Percentiles rank a stretch among this genome's conserved stretches.
These are phyloP conservation scores for Davidsoniella neocaledoniae DNA, from an alignment of 2,329 filamentous ascomycete genomes.

Conservation along the genomic window DNA sequence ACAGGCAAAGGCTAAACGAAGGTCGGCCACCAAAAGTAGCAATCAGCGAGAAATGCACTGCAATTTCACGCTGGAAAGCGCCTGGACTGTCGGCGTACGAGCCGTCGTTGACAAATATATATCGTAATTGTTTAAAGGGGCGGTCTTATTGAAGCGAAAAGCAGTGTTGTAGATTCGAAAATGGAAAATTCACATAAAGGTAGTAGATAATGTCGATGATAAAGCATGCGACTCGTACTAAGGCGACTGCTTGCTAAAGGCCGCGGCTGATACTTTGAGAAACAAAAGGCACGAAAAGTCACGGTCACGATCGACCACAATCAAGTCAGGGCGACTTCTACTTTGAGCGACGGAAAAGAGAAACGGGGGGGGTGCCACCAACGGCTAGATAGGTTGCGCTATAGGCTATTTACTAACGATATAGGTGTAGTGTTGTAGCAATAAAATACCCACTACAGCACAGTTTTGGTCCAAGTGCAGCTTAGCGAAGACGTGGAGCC, in stretches of 20 bases:
- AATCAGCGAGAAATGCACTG: background rate
- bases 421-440: background rate
- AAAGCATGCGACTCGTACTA: background rate
- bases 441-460: background rate
- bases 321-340: background rate
- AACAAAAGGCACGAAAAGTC: background rate
- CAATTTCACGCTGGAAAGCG: background rate
- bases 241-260: background rate
- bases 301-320: conserved; percentile 3
- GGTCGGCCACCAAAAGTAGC: background rate
- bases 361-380: background rate
- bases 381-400: background rate
- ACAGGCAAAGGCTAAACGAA: background rate
- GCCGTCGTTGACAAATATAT: too few species aligned
- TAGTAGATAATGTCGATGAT: background rate
- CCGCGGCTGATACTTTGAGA: too few species aligned
- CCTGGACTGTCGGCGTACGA: background rate
- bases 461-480: too few species aligned
- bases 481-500: too few species aligned
- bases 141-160: too few species aligned
- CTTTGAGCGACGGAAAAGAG: too few species aligned
- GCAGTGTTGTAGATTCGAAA: too few species aligned
- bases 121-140: too few species aligned
- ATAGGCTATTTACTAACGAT: background rate
- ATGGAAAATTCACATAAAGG: background rate